Evolutionary conservation across 2,329 filamentous ascomycete genomes (phyloP), one percentile per base, ranked within the genome.

Genomic region (Talaromyces islandicus): DNA sequence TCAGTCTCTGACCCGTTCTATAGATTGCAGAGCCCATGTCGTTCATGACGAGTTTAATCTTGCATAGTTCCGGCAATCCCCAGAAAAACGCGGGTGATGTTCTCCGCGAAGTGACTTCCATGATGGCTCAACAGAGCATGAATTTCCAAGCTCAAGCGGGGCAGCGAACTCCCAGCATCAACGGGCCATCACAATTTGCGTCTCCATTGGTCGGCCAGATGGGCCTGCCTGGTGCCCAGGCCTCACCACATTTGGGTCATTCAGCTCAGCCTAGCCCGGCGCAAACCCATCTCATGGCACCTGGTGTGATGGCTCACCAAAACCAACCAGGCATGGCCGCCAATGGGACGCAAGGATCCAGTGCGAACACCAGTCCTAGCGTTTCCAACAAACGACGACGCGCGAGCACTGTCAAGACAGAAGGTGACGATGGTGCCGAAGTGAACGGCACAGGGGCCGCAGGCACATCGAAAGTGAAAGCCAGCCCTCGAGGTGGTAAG

Each of bases 21-120:
- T 66, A 88, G 85, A 80, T 87, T 62, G 83, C 83, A 61, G 86
- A 88, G 71, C 87, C 85, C 30, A 82, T 88, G 70, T 85, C 83
- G 58, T 79, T 83, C 64, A 88, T 88, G 86, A 81, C 81, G 60
- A 78, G 81, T 61, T 72, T 88, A 35, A 85, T 87, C 74, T 77
- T 78, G 55, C 84, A 81, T 64, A 61, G 59, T 58, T 38, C 59
- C 4, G 38, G 56, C 7, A 55, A 58, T 43, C 59, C 59, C 12
- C 55, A 58, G 9, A 61, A 61, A 24, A 52, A 41, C 53, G 38
- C 55, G 10, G 35, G 12, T 10, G 59, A 61, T n/a, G 21, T 61
- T 9, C 59, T 61, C 24, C 56, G 59, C 41, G 59, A 61, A 17
- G 59, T 61, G 21, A 61, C 55, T 27, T 29, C 56, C 10, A 51